Evolutionary conservation across 495 filamentous ascomycete species (phyloP).

Genomic region (Penicillium longicatenatum): DNA sequence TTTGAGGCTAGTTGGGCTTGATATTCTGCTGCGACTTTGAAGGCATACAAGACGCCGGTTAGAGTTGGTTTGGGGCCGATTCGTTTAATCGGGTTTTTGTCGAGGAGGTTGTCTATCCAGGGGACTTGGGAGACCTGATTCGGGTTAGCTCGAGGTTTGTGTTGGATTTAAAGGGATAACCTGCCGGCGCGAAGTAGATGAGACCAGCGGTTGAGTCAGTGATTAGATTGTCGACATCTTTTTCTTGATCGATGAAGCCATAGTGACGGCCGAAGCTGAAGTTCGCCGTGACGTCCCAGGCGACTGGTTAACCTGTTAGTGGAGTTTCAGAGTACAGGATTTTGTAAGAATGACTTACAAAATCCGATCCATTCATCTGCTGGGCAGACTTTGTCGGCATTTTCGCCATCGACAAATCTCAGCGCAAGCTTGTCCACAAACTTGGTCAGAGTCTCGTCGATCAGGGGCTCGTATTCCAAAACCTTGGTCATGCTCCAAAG

Average conservation of each 20-base stretch:
- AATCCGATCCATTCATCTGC: constrained; percentile 46
- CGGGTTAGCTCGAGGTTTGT: background rate
- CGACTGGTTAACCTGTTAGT: constrained; percentile 26
- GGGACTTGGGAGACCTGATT: constrained; percentile 47
- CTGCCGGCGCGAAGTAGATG: constrained; percentile 26
- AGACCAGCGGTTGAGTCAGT: constrained; percentile 22
- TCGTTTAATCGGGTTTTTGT: constrained; percentile 48
- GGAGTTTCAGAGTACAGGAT: background rate
- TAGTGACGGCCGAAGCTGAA: constrained; percentile 41
- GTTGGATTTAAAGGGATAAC: background rate
- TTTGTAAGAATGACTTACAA: constrained; percentile 21
- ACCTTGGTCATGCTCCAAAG: constrained; percentile 44
- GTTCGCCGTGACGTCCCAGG: constrained; percentile 47
- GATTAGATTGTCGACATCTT: constrained; percentile 39
- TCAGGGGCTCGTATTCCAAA: constrained; percentile 30
- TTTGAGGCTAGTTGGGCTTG: constrained; percentile 21
- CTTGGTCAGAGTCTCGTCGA: constrained; percentile 29
- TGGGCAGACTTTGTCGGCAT: constrained; percentile 27
- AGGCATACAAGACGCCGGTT: constrained; percentile 24
- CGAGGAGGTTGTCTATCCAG: constrained; percentile 45
- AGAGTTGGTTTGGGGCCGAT: constrained; percentile 28
- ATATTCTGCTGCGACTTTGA: constrained; percentile 26
- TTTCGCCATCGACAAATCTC: constrained; percentile 23
- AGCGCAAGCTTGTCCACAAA: constrained; percentile 25
- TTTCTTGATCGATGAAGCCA: constrained; percentile 43